Percentiles rank a stretch among this genome's conserved stretches.
Evolutionary conservation across 345 rosid species (phyloP).

Genomic region (Brassica rapa): DNA sequence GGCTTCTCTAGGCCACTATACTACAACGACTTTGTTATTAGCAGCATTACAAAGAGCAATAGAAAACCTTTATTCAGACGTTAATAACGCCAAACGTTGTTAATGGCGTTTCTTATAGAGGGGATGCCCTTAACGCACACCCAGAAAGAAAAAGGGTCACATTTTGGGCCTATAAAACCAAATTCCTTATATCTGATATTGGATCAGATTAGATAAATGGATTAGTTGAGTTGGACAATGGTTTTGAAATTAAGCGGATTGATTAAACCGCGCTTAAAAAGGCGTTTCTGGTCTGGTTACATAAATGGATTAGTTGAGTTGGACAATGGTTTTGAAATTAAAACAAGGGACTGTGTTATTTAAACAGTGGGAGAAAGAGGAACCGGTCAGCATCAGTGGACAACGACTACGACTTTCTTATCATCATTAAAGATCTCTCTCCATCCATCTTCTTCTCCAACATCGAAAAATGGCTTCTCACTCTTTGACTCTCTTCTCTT

Average conservation of each 20-base stretch:
- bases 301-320: neutral
- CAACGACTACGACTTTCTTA: slow-evolving; percentile 29
- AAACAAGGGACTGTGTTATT: neutral
- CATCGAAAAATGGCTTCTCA: slow-evolving; percentile 30
- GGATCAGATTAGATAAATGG: neutral
- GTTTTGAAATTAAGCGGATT: neutral
- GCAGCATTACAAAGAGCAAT: no score
- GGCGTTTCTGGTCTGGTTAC: neutral
- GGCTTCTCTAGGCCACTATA: slow-evolving; percentile 57
- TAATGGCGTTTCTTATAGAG: neutral
- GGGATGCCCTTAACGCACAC: neutral
- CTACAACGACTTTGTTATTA: slow-evolving; percentile 68
- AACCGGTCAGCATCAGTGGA: slow-evolving; percentile 24
- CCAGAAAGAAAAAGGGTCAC: neutral
- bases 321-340: neutral
- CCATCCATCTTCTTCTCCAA: neutral
- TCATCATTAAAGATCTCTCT: neutral
- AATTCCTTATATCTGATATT: neutral
- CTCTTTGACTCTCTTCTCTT: slow-evolving; percentile 31
- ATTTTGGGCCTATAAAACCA: neutral
- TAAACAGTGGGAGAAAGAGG: neutral
- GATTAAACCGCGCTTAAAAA: no score
- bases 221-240: neutral
- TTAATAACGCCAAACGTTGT: neutral
- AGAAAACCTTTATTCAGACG: no score